Conservation (phyloP, 345 rosid species). For the Carallia pectinifolia region DNA sequence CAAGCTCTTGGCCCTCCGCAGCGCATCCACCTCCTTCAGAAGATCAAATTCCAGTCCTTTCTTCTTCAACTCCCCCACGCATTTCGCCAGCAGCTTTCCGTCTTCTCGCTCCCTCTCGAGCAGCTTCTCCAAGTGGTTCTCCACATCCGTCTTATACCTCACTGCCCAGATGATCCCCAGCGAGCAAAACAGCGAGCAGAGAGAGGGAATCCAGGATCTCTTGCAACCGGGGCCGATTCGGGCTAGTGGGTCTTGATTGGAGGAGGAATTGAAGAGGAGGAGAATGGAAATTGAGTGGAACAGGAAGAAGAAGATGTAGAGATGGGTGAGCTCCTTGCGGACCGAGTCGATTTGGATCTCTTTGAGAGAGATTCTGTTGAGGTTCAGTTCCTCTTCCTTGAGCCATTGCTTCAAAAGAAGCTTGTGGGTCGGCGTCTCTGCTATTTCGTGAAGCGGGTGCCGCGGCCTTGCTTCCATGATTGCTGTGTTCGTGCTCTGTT, state of each 20-base stretch:
- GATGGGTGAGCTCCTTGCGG: slow-evolving; percentile 69
- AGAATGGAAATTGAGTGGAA: slow-evolving; percentile 76
- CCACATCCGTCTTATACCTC: slow-evolving; percentile 73
- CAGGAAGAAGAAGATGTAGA: slow-evolving; percentile 86
- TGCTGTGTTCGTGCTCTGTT: slow-evolving; percentile 42
- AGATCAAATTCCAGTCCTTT: slow-evolving; percentile 89
- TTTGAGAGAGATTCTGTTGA: slow-evolving; percentile 67
- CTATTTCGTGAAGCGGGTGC: slow-evolving; percentile 95
- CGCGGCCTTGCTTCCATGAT: slow-evolving; percentile 50
- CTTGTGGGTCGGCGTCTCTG: slow-evolving; percentile 89
- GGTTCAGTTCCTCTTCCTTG: slow-evolving; percentile 85
- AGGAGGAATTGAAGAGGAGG: slow-evolving; percentile 74
- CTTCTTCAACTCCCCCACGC: slow-evolving; percentile 90
- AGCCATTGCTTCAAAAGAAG: slow-evolving; percentile 95
- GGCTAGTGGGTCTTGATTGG: slow-evolving; percentile 11
- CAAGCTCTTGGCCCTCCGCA: slow-evolving; percentile 92
- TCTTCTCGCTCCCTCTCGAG: slow-evolving; percentile 90
- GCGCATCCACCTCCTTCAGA: slow-evolving; percentile 88
- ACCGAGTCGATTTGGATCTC: slow-evolving; percentile 81
- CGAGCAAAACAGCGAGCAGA: slow-evolving; percentile 67
- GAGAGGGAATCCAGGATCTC: slow-evolving; percentile 81
- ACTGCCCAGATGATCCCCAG: slow-evolving; percentile 84
- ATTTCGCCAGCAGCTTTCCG: slow-evolving; percentile 64
- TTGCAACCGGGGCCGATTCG: slow-evolving; percentile 28
- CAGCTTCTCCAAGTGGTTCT: slow-evolving; percentile 71